These are phyloP conservation scores for Vitis amurensis DNA, from an alignment of 164 flowering plant species.

Conservation along the genomic window DNA sequence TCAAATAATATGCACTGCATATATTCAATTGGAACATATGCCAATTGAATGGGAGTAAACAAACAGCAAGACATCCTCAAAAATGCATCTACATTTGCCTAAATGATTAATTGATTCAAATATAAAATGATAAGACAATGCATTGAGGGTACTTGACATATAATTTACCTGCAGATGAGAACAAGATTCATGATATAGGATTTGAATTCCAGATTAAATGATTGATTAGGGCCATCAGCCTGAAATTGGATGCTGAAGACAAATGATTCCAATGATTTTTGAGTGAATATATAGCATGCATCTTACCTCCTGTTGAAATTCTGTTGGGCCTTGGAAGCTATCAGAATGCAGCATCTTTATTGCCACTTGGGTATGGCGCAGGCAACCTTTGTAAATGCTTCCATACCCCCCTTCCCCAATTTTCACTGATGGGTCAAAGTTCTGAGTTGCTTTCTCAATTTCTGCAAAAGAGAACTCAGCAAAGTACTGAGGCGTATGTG, in stretches of 20 bases:
- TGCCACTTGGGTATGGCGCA: conserved; percentile 74
- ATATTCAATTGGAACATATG: neutral
- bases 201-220: no score
- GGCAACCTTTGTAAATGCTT: conserved; percentile 58
- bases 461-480: conserved; percentile 61
- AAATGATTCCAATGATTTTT: no score
- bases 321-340: conserved; percentile 67
- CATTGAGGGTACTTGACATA: no score
- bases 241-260: no score
- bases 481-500: conserved; percentile 35
- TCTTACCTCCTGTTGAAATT: conserved; percentile 84
- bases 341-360: conserved; percentile 58
- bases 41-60: neutral
- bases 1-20: neutral
- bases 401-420: conserved; percentile 93
- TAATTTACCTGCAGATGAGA: no score
- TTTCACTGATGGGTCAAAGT: conserved; percentile 53
- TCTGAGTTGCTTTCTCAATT: conserved; percentile 63
- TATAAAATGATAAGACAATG: neutral
- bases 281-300: no score
- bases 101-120: neutral
- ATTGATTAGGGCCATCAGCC: no score
- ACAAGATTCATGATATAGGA: no score
- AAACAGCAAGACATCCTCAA: neutral
- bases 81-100: neutral